phyloP scores from a whole-genome alignment of 2,329 filamentous ascomycete species.

The Fusarium sp. region DNA sequence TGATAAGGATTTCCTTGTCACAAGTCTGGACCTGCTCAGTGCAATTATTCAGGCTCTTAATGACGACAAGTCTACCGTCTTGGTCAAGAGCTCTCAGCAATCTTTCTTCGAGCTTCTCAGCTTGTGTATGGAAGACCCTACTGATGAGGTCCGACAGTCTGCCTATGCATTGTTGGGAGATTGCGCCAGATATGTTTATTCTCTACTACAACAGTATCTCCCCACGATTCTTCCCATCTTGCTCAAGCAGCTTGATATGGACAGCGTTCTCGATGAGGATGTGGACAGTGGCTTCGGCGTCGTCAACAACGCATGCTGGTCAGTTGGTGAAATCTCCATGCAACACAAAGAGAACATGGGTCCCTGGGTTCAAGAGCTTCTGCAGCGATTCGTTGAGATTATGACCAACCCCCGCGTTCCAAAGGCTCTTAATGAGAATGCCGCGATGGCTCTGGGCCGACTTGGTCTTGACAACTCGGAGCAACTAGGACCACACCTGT shows the following conservation, averaged over 20 bases:
- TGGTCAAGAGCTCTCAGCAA: slow-evolving; percentile 80
- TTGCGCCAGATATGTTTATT: slow-evolving; percentile 91
- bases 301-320: slow-evolving; percentile 99
- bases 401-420: slow-evolving; percentile 87
- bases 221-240: slow-evolving; percentile 80
- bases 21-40: slow-evolving; percentile 91
- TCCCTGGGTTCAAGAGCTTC: slow-evolving; percentile 80
- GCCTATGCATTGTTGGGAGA: slow-evolving; percentile 95
- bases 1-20: slow-evolving; percentile 97
- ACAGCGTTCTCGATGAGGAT: slow-evolving; percentile 79
- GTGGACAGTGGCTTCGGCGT: slow-evolving; percentile 89
- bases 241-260: slow-evolving; percentile 88
- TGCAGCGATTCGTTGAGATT: slow-evolving; percentile 82
- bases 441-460: slow-evolving; percentile 89
- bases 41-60: slow-evolving; percentile 92
- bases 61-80: slow-evolving; percentile 75
- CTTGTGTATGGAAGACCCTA: slow-evolving; percentile 91
- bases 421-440: slow-evolving; percentile 89
- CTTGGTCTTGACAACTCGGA: slow-evolving; percentile 84
- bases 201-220: slow-evolving; percentile 79
- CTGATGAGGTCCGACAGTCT: slow-evolving; percentile 94
- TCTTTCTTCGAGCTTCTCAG: slow-evolving; percentile 90
- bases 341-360: slow-evolving; percentile 79
- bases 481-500: slow-evolving; percentile 80
- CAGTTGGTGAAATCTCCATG: slow-evolving; percentile 89